Evolutionary conservation across 164 flowering plant species (phyloP).

Genomic region (Chimonanthus praecox): DNA sequence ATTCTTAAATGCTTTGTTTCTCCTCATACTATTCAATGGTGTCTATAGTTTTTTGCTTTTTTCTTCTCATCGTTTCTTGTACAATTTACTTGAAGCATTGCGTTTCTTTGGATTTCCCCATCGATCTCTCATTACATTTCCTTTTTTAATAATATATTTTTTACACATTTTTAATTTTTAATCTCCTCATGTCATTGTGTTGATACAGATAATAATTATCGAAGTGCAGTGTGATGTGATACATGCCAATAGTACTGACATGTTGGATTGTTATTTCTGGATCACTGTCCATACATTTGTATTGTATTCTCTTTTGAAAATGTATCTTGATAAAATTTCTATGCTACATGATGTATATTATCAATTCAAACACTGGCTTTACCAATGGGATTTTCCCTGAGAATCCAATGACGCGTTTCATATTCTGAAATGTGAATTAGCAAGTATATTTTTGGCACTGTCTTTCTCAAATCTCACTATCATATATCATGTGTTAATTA

Average conservation of each 20-base stretch:
- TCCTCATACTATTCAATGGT: background rate
- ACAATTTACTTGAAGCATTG: background rate
- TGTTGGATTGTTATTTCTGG: too few relatives aligned
- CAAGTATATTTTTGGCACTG: background rate
- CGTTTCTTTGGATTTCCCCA: background rate
- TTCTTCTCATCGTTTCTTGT: background rate
- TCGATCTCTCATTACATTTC: background rate
- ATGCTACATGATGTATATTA: too few relatives aligned
- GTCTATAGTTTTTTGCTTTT: background rate
- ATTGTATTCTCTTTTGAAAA: too few relatives aligned
- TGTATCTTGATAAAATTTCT: too few relatives aligned
- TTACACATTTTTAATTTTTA: too few relatives aligned
- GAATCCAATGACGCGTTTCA: background rate
- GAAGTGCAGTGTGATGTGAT: too few relatives aligned
- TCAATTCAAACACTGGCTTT: too few relatives aligned
- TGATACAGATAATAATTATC: too few relatives aligned
- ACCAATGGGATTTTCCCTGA: too few relatives aligned
- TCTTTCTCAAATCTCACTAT: background rate
- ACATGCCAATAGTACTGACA: too few relatives aligned
- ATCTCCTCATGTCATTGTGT: too few relatives aligned
- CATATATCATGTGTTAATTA: background rate
- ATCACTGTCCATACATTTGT: too few relatives aligned
- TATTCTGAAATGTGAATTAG: background rate
- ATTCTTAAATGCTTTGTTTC: background rate
- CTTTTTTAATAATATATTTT: background rate